Evolutionary conservation across 345 rosid genomes (phyloP).

Genomic region (Cochlearia excelsa): DNA sequence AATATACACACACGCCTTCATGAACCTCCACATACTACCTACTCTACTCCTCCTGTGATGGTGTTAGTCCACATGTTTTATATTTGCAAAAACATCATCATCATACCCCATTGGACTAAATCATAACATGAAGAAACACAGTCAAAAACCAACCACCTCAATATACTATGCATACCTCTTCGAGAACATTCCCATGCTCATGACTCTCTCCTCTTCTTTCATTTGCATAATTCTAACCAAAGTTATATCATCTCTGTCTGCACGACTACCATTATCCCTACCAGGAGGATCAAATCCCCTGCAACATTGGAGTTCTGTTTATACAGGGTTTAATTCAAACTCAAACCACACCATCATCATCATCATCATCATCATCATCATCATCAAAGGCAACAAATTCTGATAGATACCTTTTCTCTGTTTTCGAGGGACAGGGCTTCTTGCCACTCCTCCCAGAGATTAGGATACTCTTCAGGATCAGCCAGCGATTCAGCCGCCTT

Average conservation of each 20-base stretch:
- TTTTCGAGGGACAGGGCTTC: conserved; percentile 74
- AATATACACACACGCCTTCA: no score
- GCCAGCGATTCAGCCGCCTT: conserved; percentile 98
- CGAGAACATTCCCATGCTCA: conserved; percentile 61
- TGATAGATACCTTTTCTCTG: conserved; percentile 61
- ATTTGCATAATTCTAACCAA: conserved; percentile 79
- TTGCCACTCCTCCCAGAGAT: conserved; percentile 93
- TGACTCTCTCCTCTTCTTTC: conserved; percentile 62
- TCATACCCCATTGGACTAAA: no score
- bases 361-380: no score
- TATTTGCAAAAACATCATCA: no score
- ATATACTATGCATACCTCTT: conserved; percentile 50
- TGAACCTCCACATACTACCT: no score
- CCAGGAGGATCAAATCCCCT: conserved; percentile 74
- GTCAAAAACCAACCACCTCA: no score
- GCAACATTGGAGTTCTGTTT: conserved; percentile 15
- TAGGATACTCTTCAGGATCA: conserved; percentile 38
- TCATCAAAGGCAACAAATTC: not conserved
- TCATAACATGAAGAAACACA: no score
- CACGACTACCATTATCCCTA: conserved; percentile 52
- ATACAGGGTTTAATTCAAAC: conserved; percentile 5
- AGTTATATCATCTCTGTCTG: conserved; percentile 56
- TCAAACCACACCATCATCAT: not conserved
- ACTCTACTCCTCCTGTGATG: no score
- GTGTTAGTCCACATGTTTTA: no score